Percentiles rank a stretch among this genome's conserved stretches.
Conservation (phyloP, 129 eudicot genomes). For the carrot (Daucus carota) region DH1_v3.0 NC_030385.2:11465501-11466000, state of each 20-base stretch:
- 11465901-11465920: slow-evolving; percentile 38
- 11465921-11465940: slow-evolving; percentile 57
- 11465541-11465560: background rate
- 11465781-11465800: slow-evolving; percentile 58
- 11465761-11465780: slow-evolving; percentile 66
- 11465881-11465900: background rate
- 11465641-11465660: slow-evolving; percentile 39
- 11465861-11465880: background rate
- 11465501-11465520: background rate
- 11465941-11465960: slow-evolving; percentile 39
- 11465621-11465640: slow-evolving; percentile 50
- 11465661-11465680: slow-evolving; percentile 42
- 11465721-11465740: slow-evolving; percentile 60
- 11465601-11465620: slow-evolving; percentile 32
- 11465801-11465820: slow-evolving; percentile 52
- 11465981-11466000: slow-evolving; percentile 34
- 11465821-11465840: slow-evolving; percentile 46
- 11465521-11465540: background rate
- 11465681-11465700: slow-evolving; percentile 54
- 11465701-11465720: slow-evolving; percentile 40
- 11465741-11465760: slow-evolving; percentile 51
- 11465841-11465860: background rate
- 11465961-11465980: slow-evolving; percentile 45
- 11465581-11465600: background rate
- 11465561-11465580: too few species aligned